phyloP scores from a whole-genome alignment of 495 filamentous ascomycete species.

The Penicillium daleae region DNA sequence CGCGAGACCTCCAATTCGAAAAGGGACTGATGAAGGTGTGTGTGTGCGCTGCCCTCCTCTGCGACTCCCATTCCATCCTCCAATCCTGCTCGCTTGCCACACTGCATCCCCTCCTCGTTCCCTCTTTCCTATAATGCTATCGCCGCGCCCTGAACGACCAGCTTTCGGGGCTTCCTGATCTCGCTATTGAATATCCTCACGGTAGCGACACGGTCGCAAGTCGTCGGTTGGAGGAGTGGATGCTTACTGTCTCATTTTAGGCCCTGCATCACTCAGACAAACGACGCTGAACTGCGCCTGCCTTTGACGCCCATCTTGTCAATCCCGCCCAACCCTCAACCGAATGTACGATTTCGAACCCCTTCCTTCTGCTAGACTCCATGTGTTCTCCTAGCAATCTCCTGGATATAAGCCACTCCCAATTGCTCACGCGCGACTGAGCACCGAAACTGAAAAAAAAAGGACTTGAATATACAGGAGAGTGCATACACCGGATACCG shows the following conservation, averaged over 20 bases:
- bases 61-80: slow-evolving; percentile 3
- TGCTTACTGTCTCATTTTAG: slow-evolving; percentile 28
- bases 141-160: slow-evolving; percentile 19
- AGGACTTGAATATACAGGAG: slow-evolving; percentile 26
- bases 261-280: slow-evolving; percentile 29
- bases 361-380: slow-evolving; percentile 42
- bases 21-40: slow-evolving; percentile 41
- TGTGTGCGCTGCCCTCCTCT: slow-evolving; percentile 15
- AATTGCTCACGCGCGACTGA: slow-evolving; percentile 42
- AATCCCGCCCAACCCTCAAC: slow-evolving; percentile 26
- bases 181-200: slow-evolving; percentile 20
- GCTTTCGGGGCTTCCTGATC: slow-evolving; percentile 14
- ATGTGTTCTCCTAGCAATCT: slow-evolving; percentile 50
- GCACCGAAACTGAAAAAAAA: slow-evolving; percentile 14
- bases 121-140: slow-evolving; percentile 31
- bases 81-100: slow-evolving; percentile 4
- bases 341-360: slow-evolving; percentile 33
- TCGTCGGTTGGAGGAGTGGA: slow-evolving; percentile 21
- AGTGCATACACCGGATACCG: slow-evolving; percentile 13
- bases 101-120: background rate
- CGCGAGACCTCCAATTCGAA: slow-evolving; percentile 27
- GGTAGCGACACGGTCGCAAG: slow-evolving; percentile 24
- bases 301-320: slow-evolving; percentile 31
- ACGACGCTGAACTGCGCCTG: slow-evolving; percentile 35
- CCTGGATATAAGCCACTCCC: slow-evolving; percentile 40